Base-by-base conservation (phyloP, 352 stramenopile species). In the Phytopythium sindhum region DNA sequence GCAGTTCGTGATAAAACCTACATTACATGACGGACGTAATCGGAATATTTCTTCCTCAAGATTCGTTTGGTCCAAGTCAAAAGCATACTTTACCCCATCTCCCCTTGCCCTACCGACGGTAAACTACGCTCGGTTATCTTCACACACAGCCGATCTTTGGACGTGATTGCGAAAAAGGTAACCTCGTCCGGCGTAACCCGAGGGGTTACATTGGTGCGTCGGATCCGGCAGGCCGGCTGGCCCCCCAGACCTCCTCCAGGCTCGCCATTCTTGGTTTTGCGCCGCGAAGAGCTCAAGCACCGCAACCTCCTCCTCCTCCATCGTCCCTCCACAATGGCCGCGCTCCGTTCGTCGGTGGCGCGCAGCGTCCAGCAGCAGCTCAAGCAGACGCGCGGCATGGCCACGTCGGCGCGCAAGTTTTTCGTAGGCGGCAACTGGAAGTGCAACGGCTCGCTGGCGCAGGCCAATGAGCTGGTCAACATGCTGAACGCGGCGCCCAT, bases 361-460 rank as follows among this genome's bases (percentile, higher is more conserved):
- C 56, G 37, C 56, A 28, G 56, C 57, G 51, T 80, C 28, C 24
- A 53, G 63, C 65, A 67, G 66, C 61, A 66, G 35, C 58, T 78
- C 48, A 69, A 79, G 55, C 74, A 88, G 57, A 68, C 73, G 60
- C 82, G 82, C 64, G 61, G 70, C 63, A 89, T 93, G 78, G 89
- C 81, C 69, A 80, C 79, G 37, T 73, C 60, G 64, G 74, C 85
- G 51, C 82, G 87, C 71, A 98, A 99, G 86, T 99, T 99, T 74
- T 99, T 99, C 73, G 95, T 99, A 45, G 97, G 97, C 50, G 97
- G 97, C 74, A 99, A 99, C 91, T 99, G 97, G 97, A 99, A 99
- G 77, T 99, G 97, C 86, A 94, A 94, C 64, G 86, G 86, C 62
- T 94, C 86, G 51, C 31, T 91, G 31, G 63, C 64, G 60, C 84